These are phyloP conservation scores for Globisporangium spiculum DNA, from an alignment of 352 stramenopile genomes.

Conservation along the genomic window DNA sequence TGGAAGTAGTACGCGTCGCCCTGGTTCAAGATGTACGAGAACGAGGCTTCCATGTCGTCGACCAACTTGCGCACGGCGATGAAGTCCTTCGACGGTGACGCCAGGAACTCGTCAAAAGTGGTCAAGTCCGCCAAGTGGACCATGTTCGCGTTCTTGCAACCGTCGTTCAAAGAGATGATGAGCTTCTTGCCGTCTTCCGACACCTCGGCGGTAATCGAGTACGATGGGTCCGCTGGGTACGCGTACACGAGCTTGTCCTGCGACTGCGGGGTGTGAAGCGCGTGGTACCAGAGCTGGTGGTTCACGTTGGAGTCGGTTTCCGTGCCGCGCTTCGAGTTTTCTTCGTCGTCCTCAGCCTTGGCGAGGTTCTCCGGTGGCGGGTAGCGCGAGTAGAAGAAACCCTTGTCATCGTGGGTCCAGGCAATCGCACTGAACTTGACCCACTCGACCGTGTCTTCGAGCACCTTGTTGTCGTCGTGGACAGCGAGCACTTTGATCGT, in stretches of 20 bases:
- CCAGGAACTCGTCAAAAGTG: slow-evolving; percentile 49
- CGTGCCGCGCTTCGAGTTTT: slow-evolving; percentile 61
- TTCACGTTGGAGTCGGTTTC: slow-evolving; percentile 78
- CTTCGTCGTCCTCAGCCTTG: slow-evolving; percentile 24
- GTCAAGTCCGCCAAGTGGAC: slow-evolving; percentile 66
- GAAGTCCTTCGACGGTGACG: slow-evolving; percentile 23
- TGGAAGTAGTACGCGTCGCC: slow-evolving; percentile 86
- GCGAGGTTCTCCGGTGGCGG: slow-evolving; percentile 60
- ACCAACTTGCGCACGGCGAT: slow-evolving; percentile 77
- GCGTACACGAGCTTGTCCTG: slow-evolving; percentile 78
- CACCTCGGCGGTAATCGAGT: slow-evolving; percentile 61
- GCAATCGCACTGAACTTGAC: slow-evolving; percentile 86
- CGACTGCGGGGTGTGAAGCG: slow-evolving; percentile 58
- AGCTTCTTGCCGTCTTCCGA: slow-evolving; percentile 79
- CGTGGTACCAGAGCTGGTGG: slow-evolving; percentile 83
- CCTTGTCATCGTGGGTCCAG: slow-evolving; percentile 81
- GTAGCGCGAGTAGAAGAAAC: slow-evolving; percentile 88
- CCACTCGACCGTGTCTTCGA: slow-evolving; percentile 83
- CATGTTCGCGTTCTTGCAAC: slow-evolving; percentile 90
- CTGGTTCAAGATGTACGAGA: slow-evolving; percentile 87
- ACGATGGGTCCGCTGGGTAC: slow-evolving; percentile 73
- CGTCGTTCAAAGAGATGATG: slow-evolving; percentile 73
- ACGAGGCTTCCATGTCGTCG: slow-evolving; percentile 83
- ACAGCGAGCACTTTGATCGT: slow-evolving; percentile 85
- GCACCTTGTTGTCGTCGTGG: slow-evolving; percentile 58